Evolutionary conservation across 495 filamentous ascomycete genomes (phyloP).

Genomic region (Xylaria intraflava): DNA sequence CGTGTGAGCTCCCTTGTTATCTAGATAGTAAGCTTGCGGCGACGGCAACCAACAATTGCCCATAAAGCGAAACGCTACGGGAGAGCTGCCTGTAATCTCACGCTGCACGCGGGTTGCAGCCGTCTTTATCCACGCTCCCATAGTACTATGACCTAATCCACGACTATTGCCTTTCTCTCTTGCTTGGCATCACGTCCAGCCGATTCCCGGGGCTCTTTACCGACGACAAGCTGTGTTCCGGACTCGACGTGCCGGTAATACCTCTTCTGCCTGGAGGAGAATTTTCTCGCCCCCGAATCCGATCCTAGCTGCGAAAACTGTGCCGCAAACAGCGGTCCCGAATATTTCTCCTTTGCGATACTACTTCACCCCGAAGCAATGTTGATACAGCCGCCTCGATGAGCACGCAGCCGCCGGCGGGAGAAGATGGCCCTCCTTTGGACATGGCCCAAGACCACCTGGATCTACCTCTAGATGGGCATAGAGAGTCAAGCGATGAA

Average conservation of each 20-base stretch:
- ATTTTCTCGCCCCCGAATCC: background rate
- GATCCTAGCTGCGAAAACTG: background rate
- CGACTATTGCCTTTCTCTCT: background rate
- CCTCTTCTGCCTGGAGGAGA: background rate
- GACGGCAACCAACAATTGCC: too few species aligned
- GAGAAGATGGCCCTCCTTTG: slow-evolving; percentile 38
- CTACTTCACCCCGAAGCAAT: slow-evolving; percentile 27
- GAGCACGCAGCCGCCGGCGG: slow-evolving; percentile 43
- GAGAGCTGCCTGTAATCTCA: too few species aligned
- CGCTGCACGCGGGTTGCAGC: background rate
- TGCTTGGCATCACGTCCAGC: background rate
- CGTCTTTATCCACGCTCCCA: too few species aligned
- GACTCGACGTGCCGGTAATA: background rate
- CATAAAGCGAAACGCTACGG: too few species aligned
- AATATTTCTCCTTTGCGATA: background rate
- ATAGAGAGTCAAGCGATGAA: slow-evolving; percentile 37
- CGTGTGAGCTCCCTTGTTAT: too few species aligned
- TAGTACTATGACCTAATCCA: background rate
- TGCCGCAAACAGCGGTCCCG: background rate
- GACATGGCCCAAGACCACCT: slow-evolving; percentile 36
- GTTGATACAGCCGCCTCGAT: slow-evolving; percentile 34
- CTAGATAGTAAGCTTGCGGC: too few species aligned
- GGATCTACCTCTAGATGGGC: slow-evolving; percentile 29
- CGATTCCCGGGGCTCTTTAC: background rate
- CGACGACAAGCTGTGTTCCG: background rate